A percentile compares a stretch with the other conserved stretches of the same genome.
These are phyloP conservation scores for Kwoniella pini DNA, from an alignment of 768 basidiomycete genomes.

Conservation along the genomic window DNA sequence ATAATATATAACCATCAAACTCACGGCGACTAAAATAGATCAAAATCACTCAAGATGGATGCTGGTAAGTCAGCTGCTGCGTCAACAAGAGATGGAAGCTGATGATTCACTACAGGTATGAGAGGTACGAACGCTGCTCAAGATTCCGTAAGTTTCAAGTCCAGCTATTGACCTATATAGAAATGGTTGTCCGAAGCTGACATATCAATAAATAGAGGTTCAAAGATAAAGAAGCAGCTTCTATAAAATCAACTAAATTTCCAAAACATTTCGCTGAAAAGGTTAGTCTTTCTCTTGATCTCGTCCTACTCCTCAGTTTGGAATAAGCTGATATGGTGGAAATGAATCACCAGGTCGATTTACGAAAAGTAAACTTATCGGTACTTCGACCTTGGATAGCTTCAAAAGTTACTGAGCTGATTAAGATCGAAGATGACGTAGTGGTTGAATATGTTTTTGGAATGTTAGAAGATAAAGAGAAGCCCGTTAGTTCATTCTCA, in stretches of 20 bases:
- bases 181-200: too few relatives aligned
- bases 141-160: conserved; percentile 40
- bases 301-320: too few relatives aligned
- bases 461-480: conserved; percentile 78
- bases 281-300: conserved; percentile 51
- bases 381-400: conserved; percentile 96
- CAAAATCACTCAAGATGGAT: conserved; percentile 31
- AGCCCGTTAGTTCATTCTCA: conserved; percentile 64
- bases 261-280: conserved; percentile 86
- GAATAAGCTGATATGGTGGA: not conserved
- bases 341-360: conserved; percentile 64
- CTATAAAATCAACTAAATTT: conserved; percentile 87
- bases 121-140: conserved; percentile 48
- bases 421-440: conserved; percentile 95
- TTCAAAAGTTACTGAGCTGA: conserved; percentile 75
- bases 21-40: too few relatives aligned
- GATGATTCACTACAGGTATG: conserved; percentile 28
- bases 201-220: conserved; percentile 62
- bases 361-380: conserved; percentile 88
- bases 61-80: conserved; percentile 24
- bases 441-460: conserved; percentile 96
- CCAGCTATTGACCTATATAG: too few relatives aligned
- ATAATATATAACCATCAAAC: too few relatives aligned
- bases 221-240: conserved; percentile 88
- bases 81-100: not conserved